Evolutionary conservation across 2,329 filamentous ascomycete species (phyloP).

Genomic region (Calonectria pseudoreteaudii): DNA sequence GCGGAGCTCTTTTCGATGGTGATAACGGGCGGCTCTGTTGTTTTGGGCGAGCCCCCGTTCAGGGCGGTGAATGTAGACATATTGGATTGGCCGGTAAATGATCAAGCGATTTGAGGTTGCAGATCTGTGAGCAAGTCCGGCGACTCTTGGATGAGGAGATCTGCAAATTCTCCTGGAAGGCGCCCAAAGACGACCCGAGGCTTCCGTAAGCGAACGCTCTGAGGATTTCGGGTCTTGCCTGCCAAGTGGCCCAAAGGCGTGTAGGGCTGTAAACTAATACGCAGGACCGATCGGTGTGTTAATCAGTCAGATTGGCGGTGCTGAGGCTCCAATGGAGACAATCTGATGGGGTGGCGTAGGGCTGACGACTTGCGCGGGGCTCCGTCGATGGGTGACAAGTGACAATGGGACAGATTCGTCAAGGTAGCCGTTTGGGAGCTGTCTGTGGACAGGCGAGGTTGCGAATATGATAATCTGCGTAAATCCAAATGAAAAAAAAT

Average conservation of each 20-base stretch:
- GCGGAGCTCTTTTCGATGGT: constrained; percentile 45
- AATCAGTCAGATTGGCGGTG: neutral
- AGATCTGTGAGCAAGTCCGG: constrained; percentile 10
- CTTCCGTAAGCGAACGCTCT: constrained; percentile 29
- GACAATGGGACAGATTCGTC: neutral
- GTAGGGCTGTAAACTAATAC: constrained; percentile 9
- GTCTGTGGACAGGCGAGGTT: constrained; percentile 17
- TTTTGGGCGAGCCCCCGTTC: constrained; percentile 62
- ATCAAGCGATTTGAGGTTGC: constrained; percentile 7
- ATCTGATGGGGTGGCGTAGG: constrained; percentile 18
- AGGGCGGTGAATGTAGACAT: constrained; percentile 67
- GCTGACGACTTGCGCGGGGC: constrained; percentile 22
- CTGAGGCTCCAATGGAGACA: constrained; percentile 1
- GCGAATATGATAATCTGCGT: constrained; percentile 4
- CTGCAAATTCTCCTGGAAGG: neutral
- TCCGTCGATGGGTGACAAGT: constrained; percentile 14
- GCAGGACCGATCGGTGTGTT: neutral
- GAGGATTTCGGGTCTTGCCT: constrained; percentile 16
- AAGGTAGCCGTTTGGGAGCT: neutral
- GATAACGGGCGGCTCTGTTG: constrained; percentile 49
- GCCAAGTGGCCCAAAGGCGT: constrained; percentile 4
- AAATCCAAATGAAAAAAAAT: constrained; percentile 19
- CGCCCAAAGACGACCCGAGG: constrained; percentile 21
- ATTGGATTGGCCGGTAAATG: constrained; percentile 20
- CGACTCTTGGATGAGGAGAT: neutral